A percentile compares a stretch with the other conserved stretches of the same genome.
phyloP scores from a whole-genome alignment of 2,329 filamentous ascomycete genomes.

The Bipolaris cookei region DNA sequence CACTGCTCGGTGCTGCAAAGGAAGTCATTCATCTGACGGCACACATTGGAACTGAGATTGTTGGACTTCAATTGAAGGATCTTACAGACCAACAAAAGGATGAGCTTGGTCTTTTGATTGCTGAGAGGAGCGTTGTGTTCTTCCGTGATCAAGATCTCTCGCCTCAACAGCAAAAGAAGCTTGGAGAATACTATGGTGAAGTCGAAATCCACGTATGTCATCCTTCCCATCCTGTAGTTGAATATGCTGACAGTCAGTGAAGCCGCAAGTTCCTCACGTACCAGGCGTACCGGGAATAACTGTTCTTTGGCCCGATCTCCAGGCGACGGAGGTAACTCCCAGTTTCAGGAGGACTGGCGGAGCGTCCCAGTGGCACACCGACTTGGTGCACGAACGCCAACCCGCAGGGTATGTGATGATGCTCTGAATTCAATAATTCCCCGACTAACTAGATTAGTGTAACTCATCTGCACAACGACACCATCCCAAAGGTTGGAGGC shows the following conservation, averaged over 20 bases:
- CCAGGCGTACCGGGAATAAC: conserved; percentile 68
- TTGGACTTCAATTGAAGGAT: conserved; percentile 56
- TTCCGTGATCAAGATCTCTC: conserved; percentile 58
- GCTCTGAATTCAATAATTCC: neutral
- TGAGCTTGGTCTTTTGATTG: conserved; percentile 55
- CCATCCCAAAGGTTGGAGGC: conserved; percentile 68
- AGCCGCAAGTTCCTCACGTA: conserved; percentile 75
- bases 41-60: conserved; percentile 49
- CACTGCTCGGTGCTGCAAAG: conserved; percentile 46
- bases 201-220: conserved; percentile 70
- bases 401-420: conserved; percentile 61
- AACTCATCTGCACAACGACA: conserved; percentile 73
- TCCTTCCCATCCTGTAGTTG: neutral
- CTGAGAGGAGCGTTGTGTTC: conserved; percentile 55
- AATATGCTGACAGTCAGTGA: neutral
- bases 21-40: conserved; percentile 51
- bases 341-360: conserved; percentile 72
- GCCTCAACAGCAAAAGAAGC: conserved; percentile 40
- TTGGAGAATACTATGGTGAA: conserved; percentile 54
- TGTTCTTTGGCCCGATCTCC: conserved; percentile 73
- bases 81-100: conserved; percentile 57
- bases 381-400: conserved; percentile 73
- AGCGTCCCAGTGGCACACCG: conserved; percentile 71
- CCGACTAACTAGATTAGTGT: conserved; percentile 48
- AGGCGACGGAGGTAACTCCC: conserved; percentile 65